phyloP scores from a whole-genome alignment of 2,329 filamentous ascomycete genomes.

The Stagonosporopsis tanaceti region DNA sequence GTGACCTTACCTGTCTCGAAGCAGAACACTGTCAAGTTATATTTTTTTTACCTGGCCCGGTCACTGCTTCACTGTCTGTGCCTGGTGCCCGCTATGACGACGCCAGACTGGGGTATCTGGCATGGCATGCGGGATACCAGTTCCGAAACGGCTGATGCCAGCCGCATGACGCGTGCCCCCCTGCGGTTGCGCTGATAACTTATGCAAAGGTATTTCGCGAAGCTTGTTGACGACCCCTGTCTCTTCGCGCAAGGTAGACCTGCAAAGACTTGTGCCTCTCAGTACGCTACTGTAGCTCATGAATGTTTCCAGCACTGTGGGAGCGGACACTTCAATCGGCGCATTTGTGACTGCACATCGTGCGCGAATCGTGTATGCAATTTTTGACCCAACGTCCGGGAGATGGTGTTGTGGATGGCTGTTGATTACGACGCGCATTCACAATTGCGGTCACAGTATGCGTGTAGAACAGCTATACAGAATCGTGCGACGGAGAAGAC shows the following conservation, averaged over 20 bases:
- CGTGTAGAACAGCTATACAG: not conserved
- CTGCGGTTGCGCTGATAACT: not conserved
- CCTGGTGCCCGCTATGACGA: not conserved
- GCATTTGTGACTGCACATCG: not conserved
- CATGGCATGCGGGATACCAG: not conserved
- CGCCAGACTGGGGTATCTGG: slow-evolving; percentile 3
- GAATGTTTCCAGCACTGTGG: not conserved
- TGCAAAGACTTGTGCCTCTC: not conserved
- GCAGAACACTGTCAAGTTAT: not conserved
- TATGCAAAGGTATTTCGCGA: not conserved
- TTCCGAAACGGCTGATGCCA: not conserved
- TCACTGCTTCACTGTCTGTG: not conserved
- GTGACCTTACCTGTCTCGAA: slow-evolving; percentile 1
- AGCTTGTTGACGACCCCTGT: not conserved
- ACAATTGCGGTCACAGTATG: not conserved
- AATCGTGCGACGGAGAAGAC: not conserved
- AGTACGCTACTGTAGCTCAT: not conserved
- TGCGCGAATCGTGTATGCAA: not conserved
- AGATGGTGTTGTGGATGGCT: not conserved
- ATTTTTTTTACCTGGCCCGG: not conserved
- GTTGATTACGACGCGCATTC: not conserved
- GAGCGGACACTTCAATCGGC: not conserved
- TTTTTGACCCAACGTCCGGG: not conserved
- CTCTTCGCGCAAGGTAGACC: not conserved
- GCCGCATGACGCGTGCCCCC: slow-evolving; percentile 1